A percentile compares a stretch with the other conserved stretches of the same genome.
Evolutionary conservation across 2,329 filamentous ascomycete genomes (phyloP).

Genomic region (Calonectria pseudoreteaudii): DNA sequence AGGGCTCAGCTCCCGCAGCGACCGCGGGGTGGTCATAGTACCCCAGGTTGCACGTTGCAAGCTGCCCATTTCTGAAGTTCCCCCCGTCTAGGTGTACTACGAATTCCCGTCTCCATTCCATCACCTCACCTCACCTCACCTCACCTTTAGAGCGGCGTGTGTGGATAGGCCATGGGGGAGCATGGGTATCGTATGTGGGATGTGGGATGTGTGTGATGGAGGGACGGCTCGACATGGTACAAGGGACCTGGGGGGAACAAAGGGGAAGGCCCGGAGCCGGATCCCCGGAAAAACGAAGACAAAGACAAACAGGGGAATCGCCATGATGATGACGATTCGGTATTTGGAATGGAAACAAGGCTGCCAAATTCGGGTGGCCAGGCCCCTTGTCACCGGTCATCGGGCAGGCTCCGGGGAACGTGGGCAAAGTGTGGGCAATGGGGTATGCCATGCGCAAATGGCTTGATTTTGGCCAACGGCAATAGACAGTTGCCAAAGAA

Average conservation of each 20-base stretch:
- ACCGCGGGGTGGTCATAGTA: slow-evolving; percentile 17
- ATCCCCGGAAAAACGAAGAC: slow-evolving; percentile 33
- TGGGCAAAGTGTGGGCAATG: background rate
- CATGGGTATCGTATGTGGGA: slow-evolving; percentile 29
- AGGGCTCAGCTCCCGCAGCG: slow-evolving; percentile 25
- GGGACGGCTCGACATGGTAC: slow-evolving; percentile 17
- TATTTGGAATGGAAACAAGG: slow-evolving; percentile 30
- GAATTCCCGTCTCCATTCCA: slow-evolving; percentile 12
- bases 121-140: slow-evolving; percentile 32
- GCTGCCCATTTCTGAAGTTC: slow-evolving; percentile 13
- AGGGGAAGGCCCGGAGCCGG: slow-evolving; percentile 36
- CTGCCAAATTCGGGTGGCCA: slow-evolving; percentile 13
- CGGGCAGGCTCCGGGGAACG: slow-evolving; percentile 3
- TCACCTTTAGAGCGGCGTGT: slow-evolving; percentile 2
- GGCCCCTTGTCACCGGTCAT: slow-evolving; percentile 8
- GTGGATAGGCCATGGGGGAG: slow-evolving; percentile 29
- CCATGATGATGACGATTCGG: slow-evolving; percentile 28
- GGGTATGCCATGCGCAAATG: background rate
- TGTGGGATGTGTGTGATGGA: slow-evolving; percentile 23
- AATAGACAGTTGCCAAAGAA: background rate
- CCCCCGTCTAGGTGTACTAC: background rate
- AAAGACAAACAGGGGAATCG: slow-evolving; percentile 25
- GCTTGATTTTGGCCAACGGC: background rate
- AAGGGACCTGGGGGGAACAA: slow-evolving; percentile 27
- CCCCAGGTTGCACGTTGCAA: background rate